Conservation (phyloP, 108 stramenopile genomes). For the Cylindrotheca closterium region DNA sequence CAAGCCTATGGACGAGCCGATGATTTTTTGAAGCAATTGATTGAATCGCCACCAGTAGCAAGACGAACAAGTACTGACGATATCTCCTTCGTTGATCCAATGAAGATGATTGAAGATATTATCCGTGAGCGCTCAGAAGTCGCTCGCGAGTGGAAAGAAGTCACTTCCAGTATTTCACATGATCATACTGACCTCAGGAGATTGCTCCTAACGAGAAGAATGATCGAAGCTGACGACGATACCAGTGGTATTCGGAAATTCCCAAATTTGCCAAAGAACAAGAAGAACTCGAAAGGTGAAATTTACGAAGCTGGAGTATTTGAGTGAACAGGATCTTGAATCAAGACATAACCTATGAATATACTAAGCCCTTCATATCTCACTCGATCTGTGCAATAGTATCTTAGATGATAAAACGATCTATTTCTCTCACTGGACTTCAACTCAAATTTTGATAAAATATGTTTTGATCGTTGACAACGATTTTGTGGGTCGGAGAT, state of each 20-base stretch:
- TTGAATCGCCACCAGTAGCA: slow-evolving; percentile 47
- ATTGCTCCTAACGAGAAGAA: slow-evolving; percentile 19
- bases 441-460: too few relatives aligned
- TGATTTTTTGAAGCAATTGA: slow-evolving; percentile 71
- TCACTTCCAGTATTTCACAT: slow-evolving; percentile 36
- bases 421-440: too few relatives aligned
- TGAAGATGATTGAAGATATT: slow-evolving; percentile 37
- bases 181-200: slow-evolving; percentile 69
- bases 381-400: too few relatives aligned
- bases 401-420: too few relatives aligned
- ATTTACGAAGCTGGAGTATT: background rate
- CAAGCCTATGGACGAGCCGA: slow-evolving; percentile 74
- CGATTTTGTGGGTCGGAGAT: too few relatives aligned
- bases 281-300: background rate
- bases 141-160: slow-evolving; percentile 58
- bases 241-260: background rate
- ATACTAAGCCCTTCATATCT: too few relatives aligned
- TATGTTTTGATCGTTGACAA: too few relatives aligned
- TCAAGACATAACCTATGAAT: too few relatives aligned
- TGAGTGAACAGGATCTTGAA: too few relatives aligned
- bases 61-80: slow-evolving; percentile 35
- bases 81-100: slow-evolving; percentile 34
- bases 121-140: slow-evolving; percentile 57
- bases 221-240: slow-evolving; percentile 1
- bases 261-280: background rate